A percentile compares a stretch with the other conserved stretches of the same genome.
Evolutionary conservation across 2,329 filamentous ascomycete species (phyloP).

Genomic region (Phialemoniopsis sp.): DNA sequence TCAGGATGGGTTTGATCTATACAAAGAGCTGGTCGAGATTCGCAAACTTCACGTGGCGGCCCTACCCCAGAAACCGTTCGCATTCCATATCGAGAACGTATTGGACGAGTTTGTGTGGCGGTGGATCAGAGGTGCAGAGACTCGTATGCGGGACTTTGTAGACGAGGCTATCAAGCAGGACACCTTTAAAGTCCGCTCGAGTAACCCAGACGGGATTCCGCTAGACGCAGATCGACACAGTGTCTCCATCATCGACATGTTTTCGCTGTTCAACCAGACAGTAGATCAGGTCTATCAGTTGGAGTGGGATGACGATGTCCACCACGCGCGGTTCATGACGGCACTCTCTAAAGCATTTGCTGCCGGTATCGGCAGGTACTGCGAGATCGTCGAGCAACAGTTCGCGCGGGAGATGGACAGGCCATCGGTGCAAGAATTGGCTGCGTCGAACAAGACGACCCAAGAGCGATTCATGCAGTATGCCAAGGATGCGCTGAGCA

Average conservation of each 20-base stretch:
- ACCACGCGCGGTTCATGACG: slow-evolving; percentile 97
- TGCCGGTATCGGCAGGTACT: slow-evolving; percentile 80
- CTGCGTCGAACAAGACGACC: slow-evolving; percentile 70
- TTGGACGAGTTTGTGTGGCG: slow-evolving; percentile 93
- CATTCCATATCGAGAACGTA: slow-evolving; percentile 81
- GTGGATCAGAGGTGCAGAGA: slow-evolving; percentile 82
- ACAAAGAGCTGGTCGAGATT: slow-evolving; percentile 82
- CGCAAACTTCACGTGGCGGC: slow-evolving; percentile 74
- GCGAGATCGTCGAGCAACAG: slow-evolving; percentile 80
- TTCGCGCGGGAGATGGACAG: slow-evolving; percentile 94
- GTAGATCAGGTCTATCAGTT: slow-evolving; percentile 82
- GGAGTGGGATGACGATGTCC: slow-evolving; percentile 89
- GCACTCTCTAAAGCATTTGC: slow-evolving; percentile 82
- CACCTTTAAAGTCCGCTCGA: slow-evolving; percentile 70
- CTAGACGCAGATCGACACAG: slow-evolving; percentile 85
- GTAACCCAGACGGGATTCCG: slow-evolving; percentile 57
- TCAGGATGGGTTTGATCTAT: slow-evolving; percentile 91
- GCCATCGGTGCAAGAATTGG: slow-evolving; percentile 81
- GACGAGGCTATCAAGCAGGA: slow-evolving; percentile 91
- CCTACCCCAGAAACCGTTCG: slow-evolving; percentile 70
- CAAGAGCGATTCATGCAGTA: slow-evolving; percentile 93
- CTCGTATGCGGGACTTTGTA: slow-evolving; percentile 76
- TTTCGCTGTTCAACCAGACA: slow-evolving; percentile 88
- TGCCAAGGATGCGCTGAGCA: slow-evolving; percentile 89
- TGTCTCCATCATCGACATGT: slow-evolving; percentile 88